These are phyloP conservation scores for Geoglossum cookeanum DNA, from an alignment of 2,329 filamentous ascomycete species.

Conservation along the genomic window DNA sequence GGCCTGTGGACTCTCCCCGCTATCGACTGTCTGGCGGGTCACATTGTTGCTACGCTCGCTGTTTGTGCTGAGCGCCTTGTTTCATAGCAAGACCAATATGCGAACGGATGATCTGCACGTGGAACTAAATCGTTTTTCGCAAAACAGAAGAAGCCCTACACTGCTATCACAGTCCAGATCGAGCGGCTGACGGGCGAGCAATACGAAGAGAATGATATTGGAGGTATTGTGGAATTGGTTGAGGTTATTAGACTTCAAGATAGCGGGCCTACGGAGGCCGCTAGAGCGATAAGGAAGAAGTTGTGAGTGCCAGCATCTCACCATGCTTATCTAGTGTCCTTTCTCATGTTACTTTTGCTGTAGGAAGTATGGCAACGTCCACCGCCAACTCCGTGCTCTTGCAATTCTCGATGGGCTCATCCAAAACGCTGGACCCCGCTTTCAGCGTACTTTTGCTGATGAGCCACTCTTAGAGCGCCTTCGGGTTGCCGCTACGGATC, in stretches of 20 bases:
- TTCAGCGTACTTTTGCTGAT: conserved; percentile 75
- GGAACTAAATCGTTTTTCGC: neutral
- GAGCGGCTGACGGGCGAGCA: conserved; percentile 79
- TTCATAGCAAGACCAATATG: neutral
- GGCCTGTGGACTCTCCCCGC: neutral
- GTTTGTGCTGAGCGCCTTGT: neutral
- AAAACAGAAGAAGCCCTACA: conserved; percentile 60
- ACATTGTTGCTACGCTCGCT: neutral
- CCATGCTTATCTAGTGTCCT: neutral
- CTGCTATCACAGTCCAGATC: conserved; percentile 80
- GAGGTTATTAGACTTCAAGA: conserved; percentile 83
- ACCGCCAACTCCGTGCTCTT: conserved; percentile 76
- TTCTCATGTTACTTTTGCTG: neutral
- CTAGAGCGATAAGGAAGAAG: conserved; percentile 87
- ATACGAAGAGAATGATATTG: conserved; percentile 78
- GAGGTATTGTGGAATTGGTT: conserved; percentile 82
- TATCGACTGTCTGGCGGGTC: neutral
- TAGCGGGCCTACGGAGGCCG: conserved; percentile 73
- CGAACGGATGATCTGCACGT: neutral
- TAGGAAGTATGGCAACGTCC: conserved; percentile 84
- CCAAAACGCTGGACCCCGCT: conserved; percentile 76
- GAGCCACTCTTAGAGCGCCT: conserved; percentile 83
- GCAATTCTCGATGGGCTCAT: conserved; percentile 83
- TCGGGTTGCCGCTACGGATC: conserved; percentile 68
- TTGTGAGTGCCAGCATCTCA: conserved; percentile 32